A percentile compares a stretch with the other conserved stretches of the same genome.
phyloP scores from a whole-genome alignment of 75 land plant genomes.

The Isoetes taiwanensis region DNA sequence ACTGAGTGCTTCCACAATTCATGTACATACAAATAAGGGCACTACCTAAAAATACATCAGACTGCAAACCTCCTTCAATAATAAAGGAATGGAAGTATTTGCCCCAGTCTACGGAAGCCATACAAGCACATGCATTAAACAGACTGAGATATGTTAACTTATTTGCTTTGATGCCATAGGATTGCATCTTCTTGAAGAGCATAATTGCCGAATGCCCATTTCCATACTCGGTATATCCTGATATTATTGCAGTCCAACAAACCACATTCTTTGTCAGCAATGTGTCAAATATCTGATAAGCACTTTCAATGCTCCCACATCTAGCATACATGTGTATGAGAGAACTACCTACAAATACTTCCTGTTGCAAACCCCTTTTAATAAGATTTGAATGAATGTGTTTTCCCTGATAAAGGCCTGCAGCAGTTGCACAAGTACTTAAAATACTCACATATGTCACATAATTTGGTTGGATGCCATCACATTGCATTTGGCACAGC shows the following conservation, averaged over 20 bases:
- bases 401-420: conserved; percentile 13
- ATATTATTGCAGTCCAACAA: conserved; percentile 51
- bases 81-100: conserved; percentile 22
- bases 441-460: conserved; percentile 1
- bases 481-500: too few relatives aligned
- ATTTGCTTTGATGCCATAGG: conserved; percentile 23
- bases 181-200: conserved; percentile 31
- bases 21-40: conserved; percentile 56
- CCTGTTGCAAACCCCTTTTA: conserved; percentile 26
- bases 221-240: conserved; percentile 34
- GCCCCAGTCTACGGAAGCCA: conserved; percentile 32
- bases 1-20: conserved; percentile 37
- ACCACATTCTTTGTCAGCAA: conserved; percentile 32
- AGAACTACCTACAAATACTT: conserved; percentile 25
- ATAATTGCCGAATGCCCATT: conserved; percentile 27
- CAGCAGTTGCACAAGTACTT: conserved; percentile 8
- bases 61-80: conserved; percentile 20
- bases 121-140: conserved; percentile 27
- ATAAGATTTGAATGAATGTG: conserved; percentile 35
- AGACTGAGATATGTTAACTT: conserved; percentile 46
- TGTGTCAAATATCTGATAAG: conserved; percentile 32
- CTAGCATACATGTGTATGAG: conserved; percentile 40
- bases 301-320: conserved; percentile 34
- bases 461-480: conserved; percentile 6
- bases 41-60: conserved; percentile 28